Evolutionary conservation across 228 moss, liverwort and hornwort genomes (phyloP).

Genomic region (Sphagnum fallax): DNA sequence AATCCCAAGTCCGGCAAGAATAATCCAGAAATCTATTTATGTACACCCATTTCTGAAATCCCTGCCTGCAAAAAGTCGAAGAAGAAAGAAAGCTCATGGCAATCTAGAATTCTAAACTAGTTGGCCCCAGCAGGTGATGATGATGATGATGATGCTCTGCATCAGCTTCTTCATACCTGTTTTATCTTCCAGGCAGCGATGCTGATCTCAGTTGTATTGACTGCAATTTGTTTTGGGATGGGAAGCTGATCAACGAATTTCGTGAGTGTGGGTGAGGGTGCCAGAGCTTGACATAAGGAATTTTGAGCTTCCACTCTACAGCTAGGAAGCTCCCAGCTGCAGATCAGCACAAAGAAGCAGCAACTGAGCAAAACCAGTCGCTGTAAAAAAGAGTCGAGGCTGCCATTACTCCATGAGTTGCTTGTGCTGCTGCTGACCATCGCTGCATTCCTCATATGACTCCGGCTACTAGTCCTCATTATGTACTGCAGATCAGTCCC

Average conservation of each 20-base stretch:
- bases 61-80: neutral
- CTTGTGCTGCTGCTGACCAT: too few relatives aligned
- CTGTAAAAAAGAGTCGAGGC: too few relatives aligned
- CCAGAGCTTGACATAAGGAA: conserved; percentile 23
- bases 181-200: conserved; percentile 1
- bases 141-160: neutral
- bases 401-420: too few relatives aligned
- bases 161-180: neutral
- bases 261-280: conserved; percentile 30
- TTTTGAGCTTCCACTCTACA: neutral
- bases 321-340: neutral
- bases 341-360: too few relatives aligned
- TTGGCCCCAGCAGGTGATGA: neutral
- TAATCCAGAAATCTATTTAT: neutral
- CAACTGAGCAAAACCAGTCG: too few relatives aligned
- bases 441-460: too few relatives aligned
- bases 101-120: neutral
- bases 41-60: neutral
- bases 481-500: too few relatives aligned
- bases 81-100: neutral
- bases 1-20: neutral
- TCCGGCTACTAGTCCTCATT: too few relatives aligned
- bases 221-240: neutral
- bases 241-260: conserved; percentile 31
- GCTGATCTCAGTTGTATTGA: neutral